These are phyloP conservation scores for Candida railenensis DNA, from an alignment of 805 yeast genomes.

Conservation along the genomic window DNA sequence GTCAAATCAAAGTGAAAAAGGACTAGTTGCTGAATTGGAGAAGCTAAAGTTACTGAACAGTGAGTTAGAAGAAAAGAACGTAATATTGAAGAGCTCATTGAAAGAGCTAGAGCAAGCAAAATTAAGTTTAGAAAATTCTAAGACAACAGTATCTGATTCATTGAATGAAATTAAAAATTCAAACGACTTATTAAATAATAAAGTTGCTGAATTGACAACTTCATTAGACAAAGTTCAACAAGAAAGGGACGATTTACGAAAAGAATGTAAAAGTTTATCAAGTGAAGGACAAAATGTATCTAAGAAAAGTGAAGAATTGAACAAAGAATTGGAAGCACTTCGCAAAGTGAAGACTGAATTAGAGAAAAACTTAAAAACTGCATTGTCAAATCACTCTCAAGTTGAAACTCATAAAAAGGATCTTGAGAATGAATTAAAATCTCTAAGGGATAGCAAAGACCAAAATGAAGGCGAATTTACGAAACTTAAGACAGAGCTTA, in stretches of 20 bases:
- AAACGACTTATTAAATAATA: no score
- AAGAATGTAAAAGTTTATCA: no score
- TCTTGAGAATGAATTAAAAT: neutral
- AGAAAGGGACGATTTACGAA: neutral
- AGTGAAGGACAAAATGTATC: no score
- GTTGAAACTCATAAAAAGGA: neutral
- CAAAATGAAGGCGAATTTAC: neutral
- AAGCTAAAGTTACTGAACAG: neutral
- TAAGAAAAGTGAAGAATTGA: neutral
- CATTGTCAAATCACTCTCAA: neutral
- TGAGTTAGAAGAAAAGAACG: neutral
- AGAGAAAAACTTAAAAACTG: constrained; percentile 1
- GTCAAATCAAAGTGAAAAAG: neutral
- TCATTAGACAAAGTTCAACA: neutral
- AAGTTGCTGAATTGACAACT: neutral
- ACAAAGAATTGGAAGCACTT: neutral
- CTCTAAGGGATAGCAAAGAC: neutral
- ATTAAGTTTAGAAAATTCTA: neutral
- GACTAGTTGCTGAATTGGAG: neutral
- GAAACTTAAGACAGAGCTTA: neutral
- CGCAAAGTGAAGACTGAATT: neutral
- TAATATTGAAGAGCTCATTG: neutral
- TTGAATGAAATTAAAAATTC: neutral
- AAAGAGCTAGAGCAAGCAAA: neutral
- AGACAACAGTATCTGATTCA: neutral